phyloP scores from a whole-genome alignment of 768 basidiomycete genomes.

The Lentinula detonsa region DNA sequence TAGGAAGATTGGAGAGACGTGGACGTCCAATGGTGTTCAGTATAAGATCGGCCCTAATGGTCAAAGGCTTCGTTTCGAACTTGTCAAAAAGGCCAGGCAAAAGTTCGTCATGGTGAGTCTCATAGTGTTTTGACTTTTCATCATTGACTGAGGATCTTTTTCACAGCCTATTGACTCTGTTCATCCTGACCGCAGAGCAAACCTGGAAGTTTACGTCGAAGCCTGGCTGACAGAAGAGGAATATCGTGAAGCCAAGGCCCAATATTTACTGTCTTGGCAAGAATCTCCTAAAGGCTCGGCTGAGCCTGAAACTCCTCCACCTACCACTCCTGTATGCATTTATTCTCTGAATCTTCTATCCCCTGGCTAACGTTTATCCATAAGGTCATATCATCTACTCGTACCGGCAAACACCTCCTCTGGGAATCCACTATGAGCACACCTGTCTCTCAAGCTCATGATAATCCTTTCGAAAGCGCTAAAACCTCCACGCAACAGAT shows the following conservation, averaged over 20 bases:
- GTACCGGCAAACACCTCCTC: conserved; percentile 58
- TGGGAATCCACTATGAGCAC: conserved; percentile 57
- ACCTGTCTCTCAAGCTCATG: conserved; percentile 23
- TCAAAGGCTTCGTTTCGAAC: conserved; percentile 58
- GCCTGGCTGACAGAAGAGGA: conserved; percentile 75
- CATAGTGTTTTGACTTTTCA: not conserved
- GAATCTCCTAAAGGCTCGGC: conserved; percentile 40
- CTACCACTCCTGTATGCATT: conserved; percentile 20
- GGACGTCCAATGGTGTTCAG: conserved; percentile 63
- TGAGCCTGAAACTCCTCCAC: conserved; percentile 35
- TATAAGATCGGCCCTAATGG: conserved; percentile 73
- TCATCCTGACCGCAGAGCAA: conserved; percentile 66
- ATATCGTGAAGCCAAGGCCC: conserved; percentile 57
- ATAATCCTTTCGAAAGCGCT: conserved; percentile 17
- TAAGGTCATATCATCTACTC: conserved; percentile 13
- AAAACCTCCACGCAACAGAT: conserved; percentile 23
- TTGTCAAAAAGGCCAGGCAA: conserved; percentile 66
- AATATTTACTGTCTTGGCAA: conserved; percentile 64
- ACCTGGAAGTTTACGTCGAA: conserved; percentile 71
- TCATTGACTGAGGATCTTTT: conserved; percentile 6
- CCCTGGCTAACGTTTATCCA: not conserved
- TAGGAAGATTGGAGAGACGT: conserved; percentile 66
- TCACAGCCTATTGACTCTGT: conserved; percentile 68
- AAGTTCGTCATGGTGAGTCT: conserved; percentile 66
- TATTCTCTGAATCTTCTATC: conserved; percentile 8